Conservation (phyloP, 352 stramenopile species). For the Phytophthora tentaculata region DNA sequence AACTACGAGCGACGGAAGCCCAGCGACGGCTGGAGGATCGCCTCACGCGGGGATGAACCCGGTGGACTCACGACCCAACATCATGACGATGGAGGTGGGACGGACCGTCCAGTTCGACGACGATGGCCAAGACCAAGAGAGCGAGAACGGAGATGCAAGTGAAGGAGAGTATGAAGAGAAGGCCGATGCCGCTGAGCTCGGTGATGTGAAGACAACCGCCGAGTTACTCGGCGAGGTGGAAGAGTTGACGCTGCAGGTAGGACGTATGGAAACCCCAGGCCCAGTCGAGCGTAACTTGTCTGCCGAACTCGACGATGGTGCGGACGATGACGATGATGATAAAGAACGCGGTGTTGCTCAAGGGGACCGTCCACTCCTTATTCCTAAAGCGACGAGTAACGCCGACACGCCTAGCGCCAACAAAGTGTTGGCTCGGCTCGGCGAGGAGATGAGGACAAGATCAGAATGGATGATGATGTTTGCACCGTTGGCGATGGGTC, state of each 20-base stretch:
- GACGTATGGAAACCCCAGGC: not conserved
- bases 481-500: not conserved
- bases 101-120: not conserved
- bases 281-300: conserved; percentile 9
- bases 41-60: not conserved
- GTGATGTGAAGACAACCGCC: not conserved
- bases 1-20: not conserved
- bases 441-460: not conserved
- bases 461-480: conserved; percentile 1
- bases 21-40: not conserved
- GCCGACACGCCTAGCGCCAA: conserved; percentile 1
- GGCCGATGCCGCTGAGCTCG: not conserved
- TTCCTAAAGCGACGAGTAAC: not conserved
- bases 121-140: not conserved
- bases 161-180: not conserved
- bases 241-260: conserved; percentile 3
- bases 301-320: conserved; percentile 1
- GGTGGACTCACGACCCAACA: not conserved
- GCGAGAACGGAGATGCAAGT: not conserved
- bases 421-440: not conserved
- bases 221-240: not conserved
- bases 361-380: not conserved
- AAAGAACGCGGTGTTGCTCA: conserved; percentile 10
- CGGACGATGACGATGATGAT: not conserved
- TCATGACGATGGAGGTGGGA: no score